A percentile compares a stretch with the other conserved stretches of the same genome.
These are phyloP conservation scores for Arthroderma sp. DNA, from an alignment of 2,329 filamentous ascomycete genomes.

Conservation along the genomic window DNA sequence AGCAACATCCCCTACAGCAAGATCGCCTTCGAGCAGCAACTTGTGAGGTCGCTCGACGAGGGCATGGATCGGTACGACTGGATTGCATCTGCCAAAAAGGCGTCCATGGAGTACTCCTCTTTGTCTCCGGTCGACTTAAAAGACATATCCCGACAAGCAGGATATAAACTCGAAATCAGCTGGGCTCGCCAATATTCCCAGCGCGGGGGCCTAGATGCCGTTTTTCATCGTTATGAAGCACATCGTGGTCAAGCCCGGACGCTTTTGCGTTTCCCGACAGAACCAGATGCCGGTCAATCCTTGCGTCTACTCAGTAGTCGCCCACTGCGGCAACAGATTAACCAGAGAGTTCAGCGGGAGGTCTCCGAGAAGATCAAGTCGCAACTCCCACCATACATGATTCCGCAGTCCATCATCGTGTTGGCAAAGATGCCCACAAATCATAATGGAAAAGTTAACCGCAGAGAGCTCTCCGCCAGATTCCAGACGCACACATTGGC, in stretches of 20 bases:
- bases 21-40: neutral
- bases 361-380: neutral
- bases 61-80: neutral
- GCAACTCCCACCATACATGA: neutral
- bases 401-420: neutral
- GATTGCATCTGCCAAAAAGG: neutral
- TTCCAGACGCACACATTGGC: too few species aligned
- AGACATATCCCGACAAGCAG: constrained; percentile 4
- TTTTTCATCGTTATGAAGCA: constrained; percentile 3
- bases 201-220: constrained; percentile 9
- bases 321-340: neutral
- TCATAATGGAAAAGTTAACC: neutral
- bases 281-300: neutral
- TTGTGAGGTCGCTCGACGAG: neutral
- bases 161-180: constrained; percentile 8
- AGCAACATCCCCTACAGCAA: constrained; percentile 6
- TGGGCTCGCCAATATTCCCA: constrained; percentile 8
- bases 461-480: neutral
- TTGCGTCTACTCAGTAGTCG: neutral
- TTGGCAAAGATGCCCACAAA: neutral
- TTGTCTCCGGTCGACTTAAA: neutral
- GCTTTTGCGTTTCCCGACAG: neutral
- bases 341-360: neutral
- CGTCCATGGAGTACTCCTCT: neutral
- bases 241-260: neutral